phyloP scores from a whole-genome alignment of 495 filamentous ascomycete species.

The Xylona heveae region DNA sequence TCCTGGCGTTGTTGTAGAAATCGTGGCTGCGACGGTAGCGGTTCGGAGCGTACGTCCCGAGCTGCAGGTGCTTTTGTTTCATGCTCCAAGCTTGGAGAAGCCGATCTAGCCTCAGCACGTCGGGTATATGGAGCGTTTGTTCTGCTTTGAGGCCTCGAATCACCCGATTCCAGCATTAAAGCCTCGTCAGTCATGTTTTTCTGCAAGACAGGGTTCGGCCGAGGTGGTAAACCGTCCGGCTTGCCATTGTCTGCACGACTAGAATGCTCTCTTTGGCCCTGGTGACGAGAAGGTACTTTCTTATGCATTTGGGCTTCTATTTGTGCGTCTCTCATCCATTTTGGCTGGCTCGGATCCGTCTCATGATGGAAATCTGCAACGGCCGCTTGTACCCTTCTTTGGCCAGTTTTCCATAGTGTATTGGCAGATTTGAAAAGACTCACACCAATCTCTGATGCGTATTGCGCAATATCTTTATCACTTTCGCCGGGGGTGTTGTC shows the following conservation, averaged over 20 bases:
- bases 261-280: conserved; percentile 1
- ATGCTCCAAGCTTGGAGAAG: too few species aligned
- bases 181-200: conserved; percentile 64
- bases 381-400: conserved; percentile 86
- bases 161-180: conserved; percentile 56
- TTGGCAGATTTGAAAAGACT: conserved; percentile 86
- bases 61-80: conserved; percentile 11
- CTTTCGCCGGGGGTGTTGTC: conserved; percentile 34
- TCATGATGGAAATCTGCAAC: conserved; percentile 58
- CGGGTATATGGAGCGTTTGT: too few species aligned
- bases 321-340: conserved; percentile 72
- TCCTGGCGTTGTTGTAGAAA: conserved; percentile 16
- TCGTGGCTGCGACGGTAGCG: conserved; percentile 29
- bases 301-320: conserved; percentile 13
- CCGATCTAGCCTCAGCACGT: not conserved
- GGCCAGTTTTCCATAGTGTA: conserved; percentile 79
- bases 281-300: too few species aligned
- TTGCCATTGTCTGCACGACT: not conserved
- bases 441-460: conserved; percentile 61
- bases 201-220: conserved; percentile 1
- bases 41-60: conserved; percentile 14
- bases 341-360: conserved; percentile 68
- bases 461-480: conserved; percentile 60
- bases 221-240: not conserved
- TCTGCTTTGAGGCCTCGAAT: conserved; percentile 2